Conservation (phyloP, 2,329 filamentous ascomycete species). For the Ascochyta lentis region DNA sequence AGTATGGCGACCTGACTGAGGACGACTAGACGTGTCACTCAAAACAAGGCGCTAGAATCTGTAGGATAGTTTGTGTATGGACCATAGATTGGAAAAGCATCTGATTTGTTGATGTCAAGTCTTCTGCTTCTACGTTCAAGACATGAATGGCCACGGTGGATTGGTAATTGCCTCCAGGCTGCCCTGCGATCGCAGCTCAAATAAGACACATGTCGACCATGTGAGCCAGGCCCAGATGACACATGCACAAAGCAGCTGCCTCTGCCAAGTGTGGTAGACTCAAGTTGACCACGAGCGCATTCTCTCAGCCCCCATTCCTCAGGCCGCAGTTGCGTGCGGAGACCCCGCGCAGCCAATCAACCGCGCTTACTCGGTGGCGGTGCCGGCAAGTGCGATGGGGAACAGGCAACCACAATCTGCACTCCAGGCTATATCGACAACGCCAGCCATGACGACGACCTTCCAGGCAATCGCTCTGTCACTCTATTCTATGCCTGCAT, state of each 20-base stretch:
- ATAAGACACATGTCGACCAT: slow-evolving; percentile 6
- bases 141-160: neutral
- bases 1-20: slow-evolving; percentile 95
- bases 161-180: neutral
- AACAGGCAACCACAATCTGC: slow-evolving; percentile 15
- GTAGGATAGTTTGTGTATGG: slow-evolving; percentile 17
- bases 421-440: slow-evolving; percentile 18
- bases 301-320: slow-evolving; percentile 16
- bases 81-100: slow-evolving; percentile 8
- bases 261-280: neutral
- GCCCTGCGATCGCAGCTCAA: neutral
- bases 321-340: slow-evolving; percentile 8
- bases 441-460: slow-evolving; percentile 19
- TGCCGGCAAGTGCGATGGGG: slow-evolving; percentile 3
- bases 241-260: slow-evolving; percentile 9
- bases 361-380: slow-evolving; percentile 9
- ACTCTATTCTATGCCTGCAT: slow-evolving; percentile 31
- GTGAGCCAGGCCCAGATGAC: slow-evolving; percentile 2
- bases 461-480: slow-evolving; percentile 42
- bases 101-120: neutral
- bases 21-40: slow-evolving; percentile 32
- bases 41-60: slow-evolving; percentile 3
- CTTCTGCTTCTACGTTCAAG: neutral
- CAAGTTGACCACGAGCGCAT: neutral
- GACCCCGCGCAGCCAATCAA: slow-evolving; percentile 11